These are phyloP conservation scores for Opeltia flavorubescens DNA, from an alignment of 495 filamentous ascomycete species.

Conservation along the genomic window DNA sequence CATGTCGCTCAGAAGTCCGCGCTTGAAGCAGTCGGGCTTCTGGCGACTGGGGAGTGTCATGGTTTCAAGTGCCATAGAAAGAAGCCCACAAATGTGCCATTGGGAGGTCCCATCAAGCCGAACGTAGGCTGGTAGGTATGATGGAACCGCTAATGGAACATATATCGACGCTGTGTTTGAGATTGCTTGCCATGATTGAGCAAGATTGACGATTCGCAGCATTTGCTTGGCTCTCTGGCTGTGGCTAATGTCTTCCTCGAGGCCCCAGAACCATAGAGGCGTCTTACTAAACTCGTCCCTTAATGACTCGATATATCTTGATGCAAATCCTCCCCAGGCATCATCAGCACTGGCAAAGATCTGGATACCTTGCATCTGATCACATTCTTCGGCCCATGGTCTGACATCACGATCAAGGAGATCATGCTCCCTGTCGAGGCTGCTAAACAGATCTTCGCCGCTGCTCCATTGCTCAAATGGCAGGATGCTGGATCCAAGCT, in stretches of 20 bases:
- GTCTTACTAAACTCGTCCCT: conserved; percentile 86
- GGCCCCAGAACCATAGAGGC: conserved; percentile 71
- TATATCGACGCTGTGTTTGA: conserved; percentile 62
- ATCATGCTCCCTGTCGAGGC: conserved; percentile 73
- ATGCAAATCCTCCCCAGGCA: conserved; percentile 84
- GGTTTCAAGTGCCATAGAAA: conserved; percentile 67
- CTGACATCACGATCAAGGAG: conserved; percentile 78
- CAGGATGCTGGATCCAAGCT: conserved; percentile 58
- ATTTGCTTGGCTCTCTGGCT: conserved; percentile 35
- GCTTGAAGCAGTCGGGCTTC: conserved; percentile 32
- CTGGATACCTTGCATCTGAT: conserved; percentile 80
- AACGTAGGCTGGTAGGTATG: conserved; percentile 44
- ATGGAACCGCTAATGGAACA: conserved; percentile 57
- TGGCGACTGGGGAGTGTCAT: conserved; percentile 65
- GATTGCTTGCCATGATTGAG: conserved; percentile 50
- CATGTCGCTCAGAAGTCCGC: conserved; percentile 44
- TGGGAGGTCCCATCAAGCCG: conserved; percentile 47
- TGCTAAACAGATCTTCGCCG: conserved; percentile 71
- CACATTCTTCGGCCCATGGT: conserved; percentile 81
- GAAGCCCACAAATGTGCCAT: conserved; percentile 73
- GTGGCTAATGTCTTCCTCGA: conserved; percentile 45
- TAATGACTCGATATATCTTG: conserved; percentile 64
- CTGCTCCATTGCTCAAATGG: conserved; percentile 71
- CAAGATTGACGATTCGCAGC: conserved; percentile 51
- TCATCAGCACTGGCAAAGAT: conserved; percentile 67